Conservation (phyloP, 192 early-diverging fungal genomes). For the Gamsiella multidivaricata region DNA sequence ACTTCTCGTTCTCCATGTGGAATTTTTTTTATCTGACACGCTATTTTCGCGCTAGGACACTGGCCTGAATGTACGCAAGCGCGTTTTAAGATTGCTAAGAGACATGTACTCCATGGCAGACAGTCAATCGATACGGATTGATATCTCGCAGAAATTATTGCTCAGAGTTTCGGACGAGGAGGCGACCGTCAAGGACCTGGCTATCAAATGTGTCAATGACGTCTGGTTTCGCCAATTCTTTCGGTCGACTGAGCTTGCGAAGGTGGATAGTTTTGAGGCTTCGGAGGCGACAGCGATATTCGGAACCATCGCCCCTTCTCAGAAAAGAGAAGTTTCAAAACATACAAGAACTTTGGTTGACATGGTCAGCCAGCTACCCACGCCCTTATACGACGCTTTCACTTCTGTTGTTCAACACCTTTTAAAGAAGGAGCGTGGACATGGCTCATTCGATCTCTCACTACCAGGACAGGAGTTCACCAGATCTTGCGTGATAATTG, state of each 20-base stretch:
- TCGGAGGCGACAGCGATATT: neutral
- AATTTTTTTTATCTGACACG: slow-evolving; percentile 1
- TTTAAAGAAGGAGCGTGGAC: slow-evolving; percentile 20
- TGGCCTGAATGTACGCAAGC: slow-evolving; percentile 87
- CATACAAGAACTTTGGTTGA: slow-evolving; percentile 22
- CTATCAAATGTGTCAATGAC: slow-evolving; percentile 32
- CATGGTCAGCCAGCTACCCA: slow-evolving; percentile 23
- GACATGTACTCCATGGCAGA: slow-evolving; percentile 74
- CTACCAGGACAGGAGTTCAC: slow-evolving; percentile 15
- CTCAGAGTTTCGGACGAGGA: slow-evolving; percentile 79
- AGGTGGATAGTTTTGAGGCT: neutral
- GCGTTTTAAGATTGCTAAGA: slow-evolving; percentile 80
- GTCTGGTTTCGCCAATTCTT: slow-evolving; percentile 32
- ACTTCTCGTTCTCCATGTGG: neutral
- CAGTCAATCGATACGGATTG: slow-evolving; percentile 60
- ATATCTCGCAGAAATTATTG: slow-evolving; percentile 78
- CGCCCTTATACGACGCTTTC: slow-evolving; percentile 21
- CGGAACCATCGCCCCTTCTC: slow-evolving; percentile 7
- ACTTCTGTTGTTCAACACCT: slow-evolving; percentile 20
- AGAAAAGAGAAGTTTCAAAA: slow-evolving; percentile 27
- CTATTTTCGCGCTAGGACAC: slow-evolving; percentile 72
- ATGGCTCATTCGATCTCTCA: neutral
- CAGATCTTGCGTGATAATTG: slow-evolving; percentile 22
- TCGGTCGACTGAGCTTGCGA: neutral
- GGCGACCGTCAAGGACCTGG: slow-evolving; percentile 28